Base-by-base conservation (phyloP, 768 basidiomycete species). In the Termitomyces sp. region DNA sequence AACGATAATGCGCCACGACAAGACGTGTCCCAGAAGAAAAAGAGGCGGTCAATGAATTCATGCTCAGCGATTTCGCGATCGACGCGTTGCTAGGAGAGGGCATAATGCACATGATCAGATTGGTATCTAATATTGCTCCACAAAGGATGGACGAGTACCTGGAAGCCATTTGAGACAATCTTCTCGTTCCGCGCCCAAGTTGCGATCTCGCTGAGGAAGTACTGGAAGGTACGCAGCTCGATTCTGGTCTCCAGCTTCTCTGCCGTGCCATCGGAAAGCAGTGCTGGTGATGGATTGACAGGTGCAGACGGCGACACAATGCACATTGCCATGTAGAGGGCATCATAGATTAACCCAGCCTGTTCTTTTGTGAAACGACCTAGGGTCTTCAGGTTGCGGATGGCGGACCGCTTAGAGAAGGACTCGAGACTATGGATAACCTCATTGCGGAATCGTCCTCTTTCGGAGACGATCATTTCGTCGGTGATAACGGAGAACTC, bases 401-500 rank as follows among this genome's bases (percentile, higher is more conserved):
- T 75, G 0, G 95, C 90, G 0, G 93, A 84, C 9, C 97, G 88
- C 70, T 95, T 98, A 18, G 94, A 88, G 74, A 98, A 99, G 3
- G 83, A 84, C 75, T 99, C 97, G 61, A 99, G 94, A 65, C 85
- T 91, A 68, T 92, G 86, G 39, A 97, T 86, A 60, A 99, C 90
- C 67, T 98, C 95, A 34, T 86, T 83, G 48, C 96, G 83, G 77
- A 91, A 93, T 48, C 88, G 84, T 61, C 84, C 83, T 24, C 97
- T 87, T 72, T 99, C 97, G 13, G 83, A 79, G 16, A 84, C 82
- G 65, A 99, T 98, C 18, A 90, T 89, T 10, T 98, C 97, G 65
- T 98, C 96, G 0, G 94, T 94, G 71, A 99, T 97, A 61, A 94
- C 82, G 4, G 93, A 89, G 70, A 99, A 98, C 69, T 99, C 97